Base-by-base conservation (phyloP, 345 rosid species). In the Hevea brasiliensis region DNA sequence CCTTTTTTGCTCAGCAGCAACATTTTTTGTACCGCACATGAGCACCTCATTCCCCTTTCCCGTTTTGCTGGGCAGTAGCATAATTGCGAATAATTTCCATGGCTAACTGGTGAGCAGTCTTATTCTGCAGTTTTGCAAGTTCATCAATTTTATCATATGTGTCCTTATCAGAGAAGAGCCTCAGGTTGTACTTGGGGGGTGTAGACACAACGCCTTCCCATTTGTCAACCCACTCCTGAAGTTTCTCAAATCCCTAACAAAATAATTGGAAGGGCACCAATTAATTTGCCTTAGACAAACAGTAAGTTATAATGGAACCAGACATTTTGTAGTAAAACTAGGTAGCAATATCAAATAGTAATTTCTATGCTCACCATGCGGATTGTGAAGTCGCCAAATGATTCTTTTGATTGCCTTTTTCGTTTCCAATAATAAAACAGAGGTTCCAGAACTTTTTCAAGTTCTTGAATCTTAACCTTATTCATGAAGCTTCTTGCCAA, bases 381-480 rank as follows among this genome's bases (percentile, higher is more conserved):
- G 75, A 74, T 86, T 70, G 98, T 79, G 88, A 84, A 95, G 70
- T 84, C 84, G 27, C 99, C 99, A 8, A 95, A 95, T 82, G 99
- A 90, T 85, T 95, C 99, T 55, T 89, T 89, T 23, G 87, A 61
- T 68, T 87, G 80, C 67, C 99, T 83, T 59, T 88, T 86, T 7
- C 68, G 79, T 84, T 91, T 92, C 99, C 99, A 95, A 74, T 85
- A 70, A 82, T 88, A 92, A 76, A 95, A 89, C 77, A 95, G 85
- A 61, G 98, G 99, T 73, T 95, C 99, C 26, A 84, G 85, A 63
- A 92, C 89, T 67, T 90, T 92, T 83, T 92, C 99, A 18, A 95
- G 86, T 67, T 95, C 96, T 54, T 95, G 99, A 84, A 95, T 61
- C 85, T 92, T 94, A 48, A 92, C 96, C 86, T 88, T 94, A 41